Base-by-base conservation (phyloP, 306 rosid genomes). In the Rubus parviflorus region DNA sequence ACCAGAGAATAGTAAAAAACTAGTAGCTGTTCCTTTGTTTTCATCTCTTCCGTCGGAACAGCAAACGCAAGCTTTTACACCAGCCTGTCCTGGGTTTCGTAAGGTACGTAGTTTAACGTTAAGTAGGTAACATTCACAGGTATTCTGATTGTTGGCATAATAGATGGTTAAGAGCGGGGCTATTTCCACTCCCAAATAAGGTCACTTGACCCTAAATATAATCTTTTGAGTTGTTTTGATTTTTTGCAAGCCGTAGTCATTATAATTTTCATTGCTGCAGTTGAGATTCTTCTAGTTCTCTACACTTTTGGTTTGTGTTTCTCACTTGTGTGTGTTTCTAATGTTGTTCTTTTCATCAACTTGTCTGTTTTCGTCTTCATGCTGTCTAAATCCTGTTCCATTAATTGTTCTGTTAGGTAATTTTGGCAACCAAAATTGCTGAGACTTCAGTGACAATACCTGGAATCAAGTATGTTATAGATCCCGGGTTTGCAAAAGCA, bases 41-140 rank as follows among this genome's bases (percentile, higher is more conserved):
- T 90, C 96, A 49, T 90, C 98, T 74, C 96, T 94, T 89, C 94
- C 96, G n/a, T 88, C 98, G 49, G 98, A 89, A 72, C 88, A 92
- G 82, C 96, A 94, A 74, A 73, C 85, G 90, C 86, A 80, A 73
- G 98, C 68, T 73, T 92, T 94, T 84, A 77, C 89, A 64, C 96
- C 96, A 35, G 85, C 94, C 81, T 88, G 91, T 79, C 72, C 90
- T 63, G 97, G 97, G 70, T 86, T 80, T 79, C 94, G 97, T 54
- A 94, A 94, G 98, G 97, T n/a, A n/a, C n/a, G n/a, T 92, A 85
- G 38, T 11, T 64, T 49, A 72, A 20, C 63, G 9, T 10, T 22
- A 19, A 1, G 43, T 43, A 60, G 23, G 35, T 38, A 40, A 60
- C 53, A 9, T 30, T 41, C 8, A 9, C 72, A 47, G 38, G 64